These are phyloP conservation scores for Populus davidiana DNA, from an alignment of 345 rosid species.

Conservation along the genomic window DNA sequence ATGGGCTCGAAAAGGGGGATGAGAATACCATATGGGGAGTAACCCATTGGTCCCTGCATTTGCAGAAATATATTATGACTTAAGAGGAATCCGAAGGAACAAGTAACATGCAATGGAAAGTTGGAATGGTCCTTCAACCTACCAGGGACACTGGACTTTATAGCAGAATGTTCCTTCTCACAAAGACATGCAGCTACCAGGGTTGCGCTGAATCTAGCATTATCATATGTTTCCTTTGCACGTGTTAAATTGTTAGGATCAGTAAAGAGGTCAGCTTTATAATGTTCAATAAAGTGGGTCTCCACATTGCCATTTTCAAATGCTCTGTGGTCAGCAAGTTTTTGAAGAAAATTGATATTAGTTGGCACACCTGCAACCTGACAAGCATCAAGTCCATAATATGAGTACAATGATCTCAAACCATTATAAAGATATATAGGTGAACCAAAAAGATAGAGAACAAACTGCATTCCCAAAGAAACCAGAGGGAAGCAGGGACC, in stretches of 20 bases:
- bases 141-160: slow-evolving; percentile 48
- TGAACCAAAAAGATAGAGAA: not conserved
- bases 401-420: not conserved
- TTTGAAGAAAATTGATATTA: slow-evolving; percentile 74
- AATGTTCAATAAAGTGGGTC: slow-evolving; percentile 89
- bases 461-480: not conserved
- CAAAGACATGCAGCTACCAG: slow-evolving; percentile 78
- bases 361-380: slow-evolving; percentile 98
- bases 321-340: slow-evolving; percentile 68
- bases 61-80: slow-evolving; percentile 12
- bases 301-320: slow-evolving; percentile 80
- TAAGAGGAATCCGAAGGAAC: slow-evolving; percentile 12
- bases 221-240: slow-evolving; percentile 43
- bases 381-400: slow-evolving; percentile 23
- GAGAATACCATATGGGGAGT: slow-evolving; percentile 60
- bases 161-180: slow-evolving; percentile 44
- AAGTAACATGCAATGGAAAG: slow-evolving; percentile 9
- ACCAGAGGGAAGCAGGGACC: no score
- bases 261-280: slow-evolving; percentile 65
- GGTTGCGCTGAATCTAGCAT: slow-evolving; percentile 53
- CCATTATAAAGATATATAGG: not conserved
- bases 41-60: slow-evolving; percentile 49
- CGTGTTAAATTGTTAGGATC: slow-evolving; percentile 48
- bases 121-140: slow-evolving; percentile 31
- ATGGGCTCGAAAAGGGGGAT: slow-evolving; percentile 82